phyloP scores from a whole-genome alignment of 73 alveolate genomes.

The Uronychia setigera region DNA sequence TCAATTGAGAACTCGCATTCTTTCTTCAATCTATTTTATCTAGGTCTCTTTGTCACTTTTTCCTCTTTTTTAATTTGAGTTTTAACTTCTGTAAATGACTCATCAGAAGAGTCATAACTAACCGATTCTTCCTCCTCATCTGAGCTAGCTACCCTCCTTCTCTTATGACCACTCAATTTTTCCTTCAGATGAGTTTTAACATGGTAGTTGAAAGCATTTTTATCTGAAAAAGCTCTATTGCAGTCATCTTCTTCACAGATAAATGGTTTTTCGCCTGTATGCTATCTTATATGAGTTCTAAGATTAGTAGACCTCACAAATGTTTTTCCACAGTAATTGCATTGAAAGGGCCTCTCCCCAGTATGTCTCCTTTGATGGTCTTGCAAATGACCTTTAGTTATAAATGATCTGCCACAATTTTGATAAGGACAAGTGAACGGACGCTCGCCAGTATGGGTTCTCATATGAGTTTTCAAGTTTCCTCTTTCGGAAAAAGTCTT shows the following conservation, averaged over 20 bases:
- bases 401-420: constrained; percentile 45
- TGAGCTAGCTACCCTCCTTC: no score
- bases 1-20: no score
- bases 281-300: constrained; percentile 57
- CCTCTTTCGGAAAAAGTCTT: constrained; percentile 80
- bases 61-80: no score
- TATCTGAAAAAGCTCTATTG: background rate
- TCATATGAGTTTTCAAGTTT: constrained; percentile 80
- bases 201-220: background rate
- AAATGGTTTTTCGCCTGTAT: constrained; percentile 57
- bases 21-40: no score
- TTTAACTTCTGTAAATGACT: no score
- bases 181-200: background rate
- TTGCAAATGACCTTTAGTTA: constrained; percentile 44
- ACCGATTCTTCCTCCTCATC: no score
- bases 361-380: constrained; percentile 66
- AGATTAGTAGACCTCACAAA: constrained; percentile 45
- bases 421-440: constrained; percentile 80
- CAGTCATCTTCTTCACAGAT: constrained; percentile 16
- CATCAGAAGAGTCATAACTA: no score
- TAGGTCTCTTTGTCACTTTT: no score
- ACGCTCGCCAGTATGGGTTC: constrained; percentile 93
- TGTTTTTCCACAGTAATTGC: constrained; percentile 50
- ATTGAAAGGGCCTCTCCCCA: constrained; percentile 54
- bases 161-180: no score